Evolutionary conservation across 331 rosid genomes (phyloP), one percentile per base, ranked within the genome.

Genomic region (Arachis monticola): DNA sequence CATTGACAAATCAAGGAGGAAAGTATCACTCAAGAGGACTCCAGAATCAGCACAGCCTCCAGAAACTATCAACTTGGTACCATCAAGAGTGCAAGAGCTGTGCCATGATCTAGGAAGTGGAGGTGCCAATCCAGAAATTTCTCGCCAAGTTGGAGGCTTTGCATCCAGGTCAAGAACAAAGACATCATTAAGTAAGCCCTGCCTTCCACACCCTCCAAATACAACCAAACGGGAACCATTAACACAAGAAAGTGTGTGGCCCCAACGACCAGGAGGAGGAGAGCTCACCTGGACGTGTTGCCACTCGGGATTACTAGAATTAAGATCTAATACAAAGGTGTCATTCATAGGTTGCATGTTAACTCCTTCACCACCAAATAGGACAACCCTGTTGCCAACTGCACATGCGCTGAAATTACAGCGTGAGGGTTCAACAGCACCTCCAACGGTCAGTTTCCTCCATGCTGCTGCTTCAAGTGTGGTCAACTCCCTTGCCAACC

Each of bases 1-100:
- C 97, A 95, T 95, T 2, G 99, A 92, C 64, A 95, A 87, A 88
- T 95, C 99, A 77, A 95, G 99, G 64, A 90, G 93, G 77, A 92
- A 95, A 59, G 98, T 95, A 68, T 95, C 99, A 42, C 97, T 95
- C 66, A 95, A 91, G 48, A 95, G 97, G 74, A 95, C 99, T 71
- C 99, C 99, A 40, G 99, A 92, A 84, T 95, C 99, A 14, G 99
- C 96, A 80, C 99, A 95, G 59, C 99, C 99, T 67, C 99, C 99
- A n/a, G 99, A 95, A 80, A 92, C 99, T 76, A 95, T 95, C 87
- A 95, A 83, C 88, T 95, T 95, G 63, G 97, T 92, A 73, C 98
- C 99, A 75, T 95, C 99, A 68, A 95, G 98, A 56, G 97, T 95
- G 76, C 99, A 95, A 30, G 99, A 95, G 78, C 98, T 95, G 66